phyloP scores from a whole-genome alignment of 495 filamentous ascomycete species.

The Hypoxylon trugodes region DNA sequence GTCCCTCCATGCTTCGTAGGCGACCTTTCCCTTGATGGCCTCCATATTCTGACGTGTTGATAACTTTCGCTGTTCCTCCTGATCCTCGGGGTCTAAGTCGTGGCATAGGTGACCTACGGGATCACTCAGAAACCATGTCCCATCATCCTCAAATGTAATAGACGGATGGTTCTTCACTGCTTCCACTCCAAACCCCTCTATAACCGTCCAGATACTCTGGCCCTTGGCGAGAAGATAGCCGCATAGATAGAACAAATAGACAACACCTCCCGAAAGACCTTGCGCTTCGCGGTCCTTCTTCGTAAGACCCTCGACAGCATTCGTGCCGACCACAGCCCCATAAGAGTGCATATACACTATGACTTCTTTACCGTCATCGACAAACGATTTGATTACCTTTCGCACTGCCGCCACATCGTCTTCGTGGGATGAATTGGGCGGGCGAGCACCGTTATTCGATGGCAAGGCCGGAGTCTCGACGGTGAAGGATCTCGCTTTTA shows the following conservation, averaged over 20 bases:
- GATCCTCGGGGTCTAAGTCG: constrained; percentile 27
- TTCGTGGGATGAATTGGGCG: neutral
- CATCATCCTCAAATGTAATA: neutral
- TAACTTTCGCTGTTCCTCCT: constrained; percentile 31
- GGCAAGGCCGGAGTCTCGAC: neutral
- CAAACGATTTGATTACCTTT: too few relatives aligned
- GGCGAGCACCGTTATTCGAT: neutral
- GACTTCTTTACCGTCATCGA: neutral
- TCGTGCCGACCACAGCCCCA: neutral
- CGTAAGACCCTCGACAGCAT: neutral
- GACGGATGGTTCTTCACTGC: neutral
- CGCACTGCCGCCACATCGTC: neutral
- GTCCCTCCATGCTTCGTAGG: constrained; percentile 43
- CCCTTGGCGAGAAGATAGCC: neutral
- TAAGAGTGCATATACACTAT: too few relatives aligned
- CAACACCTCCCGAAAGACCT: neutral
- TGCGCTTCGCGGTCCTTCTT: neutral
- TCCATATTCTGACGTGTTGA: constrained; percentile 40
- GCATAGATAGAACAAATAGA: too few relatives aligned
- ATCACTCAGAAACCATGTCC: constrained; percentile 1
- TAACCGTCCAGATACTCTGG: neutral
- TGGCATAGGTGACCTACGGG: constrained; percentile 41
- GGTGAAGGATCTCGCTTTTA: neutral
- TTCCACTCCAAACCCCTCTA: neutral
- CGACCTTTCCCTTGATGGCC: constrained; percentile 20